Evolutionary conservation across 2,329 filamentous ascomycete species (phyloP).

Genomic region (Arthrinium puccinioides): DNA sequence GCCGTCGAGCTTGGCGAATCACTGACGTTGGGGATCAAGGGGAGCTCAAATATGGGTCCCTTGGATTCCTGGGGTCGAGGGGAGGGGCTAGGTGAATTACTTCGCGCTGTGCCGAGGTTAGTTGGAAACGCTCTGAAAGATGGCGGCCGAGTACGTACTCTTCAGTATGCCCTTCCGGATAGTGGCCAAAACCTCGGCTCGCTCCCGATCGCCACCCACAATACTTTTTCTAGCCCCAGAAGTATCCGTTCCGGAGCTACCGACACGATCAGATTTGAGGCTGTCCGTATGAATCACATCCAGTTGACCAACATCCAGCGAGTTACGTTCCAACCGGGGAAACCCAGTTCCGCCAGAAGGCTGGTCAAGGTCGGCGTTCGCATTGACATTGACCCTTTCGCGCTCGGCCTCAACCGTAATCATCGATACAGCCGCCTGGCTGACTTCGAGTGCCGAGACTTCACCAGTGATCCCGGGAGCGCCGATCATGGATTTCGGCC

Average conservation of each 20-base stretch:
- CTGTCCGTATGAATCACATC: conserved; percentile 30
- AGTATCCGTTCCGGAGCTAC: conserved; percentile 52
- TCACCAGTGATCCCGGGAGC: conserved; percentile 70
- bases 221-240: conserved; percentile 75
- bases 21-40: conserved; percentile 54
- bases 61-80: conserved; percentile 52
- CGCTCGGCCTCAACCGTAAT: conserved; percentile 92
- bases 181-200: conserved; percentile 83
- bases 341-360: conserved; percentile 70
- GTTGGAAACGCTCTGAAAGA: not conserved
- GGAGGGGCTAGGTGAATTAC: conserved; percentile 61
- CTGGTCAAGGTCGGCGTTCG: conserved; percentile 55
- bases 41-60: conserved; percentile 47
- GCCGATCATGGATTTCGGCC: conserved; percentile 86
- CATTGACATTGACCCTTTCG: conserved; percentile 72
- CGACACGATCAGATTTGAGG: conserved; percentile 40
- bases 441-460: conserved; percentile 55
- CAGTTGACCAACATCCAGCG: conserved; percentile 54
- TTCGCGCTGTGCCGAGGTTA: conserved; percentile 42
- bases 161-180: conserved; percentile 96
- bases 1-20: conserved; percentile 81
- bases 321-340: conserved; percentile 77
- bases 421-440: conserved; percentile 84
- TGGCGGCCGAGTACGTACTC: conserved; percentile 44
- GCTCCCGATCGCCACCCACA: conserved; percentile 80